Conservation (phyloP, 2,329 filamentous ascomycete species). For the Madurella mycetomatis region DNA sequence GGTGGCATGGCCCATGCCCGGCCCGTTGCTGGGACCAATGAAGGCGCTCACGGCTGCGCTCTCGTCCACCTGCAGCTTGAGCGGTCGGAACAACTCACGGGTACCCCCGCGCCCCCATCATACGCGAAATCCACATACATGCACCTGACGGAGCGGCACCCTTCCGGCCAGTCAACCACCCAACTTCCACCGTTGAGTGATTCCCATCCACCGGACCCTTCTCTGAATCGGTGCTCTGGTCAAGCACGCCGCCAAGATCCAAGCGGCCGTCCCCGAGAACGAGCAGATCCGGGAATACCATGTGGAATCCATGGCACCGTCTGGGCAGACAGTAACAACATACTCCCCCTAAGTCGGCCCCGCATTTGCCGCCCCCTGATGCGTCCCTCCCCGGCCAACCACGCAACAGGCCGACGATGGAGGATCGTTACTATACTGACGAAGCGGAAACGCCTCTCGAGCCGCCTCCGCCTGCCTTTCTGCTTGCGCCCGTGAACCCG, state of each 20-base stretch:
- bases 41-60: background rate
- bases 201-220: background rate
- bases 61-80: too few species aligned
- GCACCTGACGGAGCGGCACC: background rate
- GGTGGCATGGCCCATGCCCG: background rate
- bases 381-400: conserved; percentile 3
- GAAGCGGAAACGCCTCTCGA: background rate
- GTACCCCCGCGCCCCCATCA: background rate
- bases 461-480: conserved; percentile 10
- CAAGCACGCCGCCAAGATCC: background rate
- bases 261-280: background rate
- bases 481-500: conserved; percentile 17
- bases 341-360: background rate
- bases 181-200: background rate
- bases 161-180: too few species aligned
- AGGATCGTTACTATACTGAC: conserved; percentile 8
- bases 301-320: background rate
- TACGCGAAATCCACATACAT: background rate
- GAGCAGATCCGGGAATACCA: background rate
- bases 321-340: background rate
- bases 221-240: background rate
- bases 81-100: too few species aligned
- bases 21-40: background rate
- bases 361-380: conserved; percentile 16
- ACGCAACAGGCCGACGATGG: conserved; percentile 12